A percentile compares a stretch with the other conserved stretches of the same genome.
phyloP scores from a whole-genome alignment of 768 basidiomycete species.

The Tephrocybe rancida region DNA sequence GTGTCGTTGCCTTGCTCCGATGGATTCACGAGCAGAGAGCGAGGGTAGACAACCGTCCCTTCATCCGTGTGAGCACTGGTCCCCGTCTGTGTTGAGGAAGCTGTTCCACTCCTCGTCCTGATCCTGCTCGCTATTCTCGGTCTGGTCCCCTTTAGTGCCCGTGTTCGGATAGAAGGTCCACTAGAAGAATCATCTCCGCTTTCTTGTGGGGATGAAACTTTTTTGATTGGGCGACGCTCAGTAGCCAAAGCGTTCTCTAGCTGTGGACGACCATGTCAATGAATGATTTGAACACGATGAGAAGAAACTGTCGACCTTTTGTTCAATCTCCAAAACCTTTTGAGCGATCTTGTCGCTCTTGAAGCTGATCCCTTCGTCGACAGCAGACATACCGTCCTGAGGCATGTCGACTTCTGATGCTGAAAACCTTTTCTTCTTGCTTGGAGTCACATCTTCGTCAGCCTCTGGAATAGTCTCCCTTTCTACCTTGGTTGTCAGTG shows the following conservation, averaged over 20 bases:
- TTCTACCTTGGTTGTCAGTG: constrained; percentile 35
- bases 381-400: constrained; percentile 84
- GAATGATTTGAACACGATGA: not conserved
- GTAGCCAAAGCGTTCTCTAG: constrained; percentile 73
- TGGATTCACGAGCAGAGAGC: constrained; percentile 27
- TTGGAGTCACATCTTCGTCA: constrained; percentile 48
- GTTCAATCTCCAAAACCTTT: constrained; percentile 87
- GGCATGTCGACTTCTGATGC: constrained; percentile 62
- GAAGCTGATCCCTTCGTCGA: constrained; percentile 82
- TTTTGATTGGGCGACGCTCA: constrained; percentile 50
- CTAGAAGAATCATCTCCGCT: constrained; percentile 64
- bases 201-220: constrained; percentile 42
- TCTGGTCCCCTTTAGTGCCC: constrained; percentile 38
- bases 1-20: constrained; percentile 41
- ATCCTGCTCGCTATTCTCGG: constrained; percentile 34
- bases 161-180: constrained; percentile 40
- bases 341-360: constrained; percentile 87
- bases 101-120: constrained; percentile 61
- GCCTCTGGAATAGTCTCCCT: constrained; percentile 59
- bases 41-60: constrained; percentile 27
- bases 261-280: constrained; percentile 42
- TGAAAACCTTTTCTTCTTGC: constrained; percentile 80
- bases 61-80: constrained; percentile 30
- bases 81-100: constrained; percentile 61
- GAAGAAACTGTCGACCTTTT: constrained; percentile 75